Evolutionary conservation across 805 yeast genomes (phyloP).

Genomic region (Ogataea corticis): DNA sequence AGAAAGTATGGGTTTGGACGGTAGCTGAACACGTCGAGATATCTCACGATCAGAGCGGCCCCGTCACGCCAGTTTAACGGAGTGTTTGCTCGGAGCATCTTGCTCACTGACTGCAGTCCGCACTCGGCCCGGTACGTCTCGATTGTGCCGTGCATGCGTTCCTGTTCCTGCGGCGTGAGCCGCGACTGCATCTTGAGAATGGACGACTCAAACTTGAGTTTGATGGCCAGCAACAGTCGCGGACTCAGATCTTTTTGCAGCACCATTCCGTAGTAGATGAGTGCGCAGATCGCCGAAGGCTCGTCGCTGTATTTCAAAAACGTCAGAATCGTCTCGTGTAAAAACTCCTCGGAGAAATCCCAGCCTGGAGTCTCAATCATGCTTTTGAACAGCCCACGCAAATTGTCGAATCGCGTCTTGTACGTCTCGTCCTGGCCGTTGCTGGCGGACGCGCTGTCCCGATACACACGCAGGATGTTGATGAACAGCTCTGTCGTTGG

Average conservation of each 20-base stretch:
- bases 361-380: slow-evolving; percentile 19
- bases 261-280: slow-evolving; percentile 28
- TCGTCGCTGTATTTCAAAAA: slow-evolving; percentile 30
- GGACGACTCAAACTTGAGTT: slow-evolving; percentile 21
- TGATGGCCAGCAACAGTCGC: slow-evolving; percentile 19
- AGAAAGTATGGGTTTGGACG: slow-evolving; percentile 24
- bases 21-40: slow-evolving; percentile 24
- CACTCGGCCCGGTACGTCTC: slow-evolving; percentile 16
- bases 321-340: slow-evolving; percentile 19
- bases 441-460: slow-evolving; percentile 15
- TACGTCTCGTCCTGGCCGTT: slow-evolving; percentile 6
- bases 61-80: slow-evolving; percentile 24
- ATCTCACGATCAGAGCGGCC: slow-evolving; percentile 23
- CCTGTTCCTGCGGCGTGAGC: slow-evolving; percentile 10
- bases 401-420: slow-evolving; percentile 12
- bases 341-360: slow-evolving; percentile 20
- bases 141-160: slow-evolving; percentile 10
- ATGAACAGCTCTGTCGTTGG: slow-evolving; percentile 23
- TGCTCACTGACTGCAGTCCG: slow-evolving; percentile 21
- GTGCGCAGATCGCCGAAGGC: slow-evolving; percentile 25
- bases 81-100: slow-evolving; percentile 7
- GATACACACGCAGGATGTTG: slow-evolving; percentile 20
- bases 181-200: slow-evolving; percentile 26
- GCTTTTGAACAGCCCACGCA: slow-evolving; percentile 18
- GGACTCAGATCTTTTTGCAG: slow-evolving; percentile 13